phyloP scores from a whole-genome alignment of 2,329 filamentous ascomycete species.

The Aspergillus fumigatiaffinis region DNA sequence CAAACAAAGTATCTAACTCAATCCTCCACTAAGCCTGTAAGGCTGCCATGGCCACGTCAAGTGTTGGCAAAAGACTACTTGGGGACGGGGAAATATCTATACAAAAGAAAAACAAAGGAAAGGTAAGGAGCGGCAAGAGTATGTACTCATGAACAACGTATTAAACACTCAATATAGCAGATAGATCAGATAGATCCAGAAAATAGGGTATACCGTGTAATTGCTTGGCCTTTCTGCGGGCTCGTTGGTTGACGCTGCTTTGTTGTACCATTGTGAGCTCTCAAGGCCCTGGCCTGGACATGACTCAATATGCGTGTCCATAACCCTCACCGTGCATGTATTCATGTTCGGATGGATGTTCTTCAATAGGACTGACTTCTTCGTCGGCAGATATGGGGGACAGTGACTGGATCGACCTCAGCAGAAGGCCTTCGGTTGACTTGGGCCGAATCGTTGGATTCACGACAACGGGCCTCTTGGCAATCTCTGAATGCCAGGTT shows the following conservation, averaged over 20 bases:
- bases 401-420: slow-evolving; percentile 48
- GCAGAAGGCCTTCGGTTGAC: slow-evolving; percentile 55
- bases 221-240: neutral
- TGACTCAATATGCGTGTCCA: slow-evolving; percentile 11
- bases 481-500: slow-evolving; percentile 50
- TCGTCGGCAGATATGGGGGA: slow-evolving; percentile 32
- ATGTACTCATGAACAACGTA: slow-evolving; percentile 6
- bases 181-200: neutral
- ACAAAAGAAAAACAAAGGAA: slow-evolving; percentile 1
- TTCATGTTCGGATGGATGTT: slow-evolving; percentile 42
- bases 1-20: slow-evolving; percentile 18
- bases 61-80: neutral
- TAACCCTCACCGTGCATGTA: slow-evolving; percentile 49
- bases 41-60: slow-evolving; percentile 4
- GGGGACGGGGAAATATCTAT: neutral
- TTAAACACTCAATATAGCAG: slow-evolving; percentile 6
- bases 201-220: neutral
- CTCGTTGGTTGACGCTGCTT: neutral
- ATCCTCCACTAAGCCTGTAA: neutral
- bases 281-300: neutral
- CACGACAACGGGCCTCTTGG: slow-evolving; percentile 61
- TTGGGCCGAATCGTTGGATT: slow-evolving; percentile 55
- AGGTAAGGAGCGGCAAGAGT: slow-evolving; percentile 13
- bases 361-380: slow-evolving; percentile 31
- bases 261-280: neutral